Evolutionary conservation across 2,329 filamentous ascomycete species (phyloP), one percentile per base, ranked within the genome.

Genomic region (Ophiocordyceps robertsii): DNA sequence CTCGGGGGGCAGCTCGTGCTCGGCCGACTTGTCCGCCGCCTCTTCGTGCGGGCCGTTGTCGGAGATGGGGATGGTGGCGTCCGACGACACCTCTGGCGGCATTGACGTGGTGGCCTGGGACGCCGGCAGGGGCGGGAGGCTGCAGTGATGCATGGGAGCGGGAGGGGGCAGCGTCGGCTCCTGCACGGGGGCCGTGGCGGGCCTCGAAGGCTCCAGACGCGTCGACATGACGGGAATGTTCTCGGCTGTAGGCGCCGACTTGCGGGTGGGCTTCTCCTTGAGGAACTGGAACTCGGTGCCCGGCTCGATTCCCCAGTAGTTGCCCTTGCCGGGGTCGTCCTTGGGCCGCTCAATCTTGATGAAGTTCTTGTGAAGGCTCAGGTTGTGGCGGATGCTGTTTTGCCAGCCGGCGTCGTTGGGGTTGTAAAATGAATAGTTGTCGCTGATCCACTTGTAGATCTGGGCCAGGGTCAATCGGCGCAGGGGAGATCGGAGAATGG

Each of bases 371-470:
- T 95, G 94, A 37, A 98, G 71, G 57, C 89, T 95, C 30, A 98
- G 77, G 53, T 98, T 98, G 64, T 98, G 92, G 30, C 92, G 84
- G 60, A 98, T 98, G 67, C 92, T 96, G 63, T 98, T 98, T 64
- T 96, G 90, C 92, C 92, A 98, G 48, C 92, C 90, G 11, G 84
- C 80, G 54, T 95, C 88, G 43, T 81, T 76, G 37, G 79, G 75
- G 51, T 77, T 81, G 67, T 96, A 98, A 64, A 90, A 95, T 6
- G 77, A 80, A 59, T 84, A 96, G 16, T 82, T 89, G 59, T 93
- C 86, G n/a, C 87, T 93, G 54, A 98, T 96, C 90, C 92, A 98
- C 59, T 94, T 95, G 73, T 96, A 98, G 52, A 98, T 98, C 61
- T 95, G 88, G 24, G 88, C 80, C 16, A 98, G 73, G 1, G 92